Evolutionary conservation across 2,329 filamentous ascomycete species (phyloP).

Genomic region (Fusarium decemcellulare): DNA sequence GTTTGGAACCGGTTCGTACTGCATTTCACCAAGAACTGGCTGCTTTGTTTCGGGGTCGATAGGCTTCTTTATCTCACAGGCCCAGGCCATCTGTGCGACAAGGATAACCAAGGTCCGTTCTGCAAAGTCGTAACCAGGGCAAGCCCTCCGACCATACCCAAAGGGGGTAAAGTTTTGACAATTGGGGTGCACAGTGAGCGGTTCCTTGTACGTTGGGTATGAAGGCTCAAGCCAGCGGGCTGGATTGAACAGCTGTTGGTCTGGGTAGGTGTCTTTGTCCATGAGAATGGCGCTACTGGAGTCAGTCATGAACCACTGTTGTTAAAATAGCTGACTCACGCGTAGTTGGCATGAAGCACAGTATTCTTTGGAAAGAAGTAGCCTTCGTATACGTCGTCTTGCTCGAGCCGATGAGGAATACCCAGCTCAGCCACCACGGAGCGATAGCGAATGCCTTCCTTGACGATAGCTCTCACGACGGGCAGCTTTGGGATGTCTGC

Average conservation of each 20-base stretch:
- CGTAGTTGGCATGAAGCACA: constrained; percentile 1
- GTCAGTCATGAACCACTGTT: not conserved
- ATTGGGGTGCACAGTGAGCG: not conserved
- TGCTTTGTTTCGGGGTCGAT: constrained; percentile 1
- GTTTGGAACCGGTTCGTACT: constrained; percentile 2
- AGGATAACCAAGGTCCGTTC: constrained; percentile 5
- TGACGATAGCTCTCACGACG: constrained; percentile 8
- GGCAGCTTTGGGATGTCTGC: constrained; percentile 7
- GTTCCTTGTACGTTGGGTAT: constrained; percentile 6
- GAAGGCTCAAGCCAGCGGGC: constrained; percentile 8
- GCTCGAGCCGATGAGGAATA: constrained; percentile 8
- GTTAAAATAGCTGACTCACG: not conserved
- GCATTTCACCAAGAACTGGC: not conserved
- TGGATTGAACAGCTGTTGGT: constrained; percentile 9
- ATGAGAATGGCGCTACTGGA: constrained; percentile 1
- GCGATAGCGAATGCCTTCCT: constrained; percentile 5
- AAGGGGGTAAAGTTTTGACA: constrained; percentile 7
- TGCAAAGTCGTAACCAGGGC: not conserved
- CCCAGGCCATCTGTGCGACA: not conserved
- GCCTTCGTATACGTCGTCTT: constrained; percentile 9
- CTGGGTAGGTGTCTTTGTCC: constrained; percentile 13
- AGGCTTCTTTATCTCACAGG: not conserved
- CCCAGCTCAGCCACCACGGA: not conserved
- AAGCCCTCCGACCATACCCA: not conserved
- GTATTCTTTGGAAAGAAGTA: constrained; percentile 15